These are phyloP conservation scores for Candida dajiaensis DNA, from an alignment of 805 yeast species.

Conservation along the genomic window DNA sequence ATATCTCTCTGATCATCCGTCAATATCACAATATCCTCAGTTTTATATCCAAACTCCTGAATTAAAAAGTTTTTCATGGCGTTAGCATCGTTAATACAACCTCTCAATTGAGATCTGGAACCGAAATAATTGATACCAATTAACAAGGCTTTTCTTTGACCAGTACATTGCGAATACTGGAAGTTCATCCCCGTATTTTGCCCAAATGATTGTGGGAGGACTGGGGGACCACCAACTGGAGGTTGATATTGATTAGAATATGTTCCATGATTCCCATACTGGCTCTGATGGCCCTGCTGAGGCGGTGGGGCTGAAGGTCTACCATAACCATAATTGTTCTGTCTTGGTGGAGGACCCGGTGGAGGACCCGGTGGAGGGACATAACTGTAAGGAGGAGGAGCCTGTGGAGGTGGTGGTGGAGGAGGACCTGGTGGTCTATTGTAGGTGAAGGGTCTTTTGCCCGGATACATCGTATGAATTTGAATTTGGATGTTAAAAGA, in stretches of 20 bases:
- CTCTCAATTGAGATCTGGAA: slow-evolving; percentile 45
- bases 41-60: slow-evolving; percentile 17
- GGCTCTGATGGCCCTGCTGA: slow-evolving; percentile 4
- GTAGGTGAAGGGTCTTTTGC: not conserved
- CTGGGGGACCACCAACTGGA: slow-evolving; percentile 24
- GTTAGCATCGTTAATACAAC: slow-evolving; percentile 65
- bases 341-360: slow-evolving; percentile 16
- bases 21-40: slow-evolving; percentile 40
- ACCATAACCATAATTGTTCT: not conserved
- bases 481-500: too few species aligned
- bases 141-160: slow-evolving; percentile 57
- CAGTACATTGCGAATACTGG: slow-evolving; percentile 55
- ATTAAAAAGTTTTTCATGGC: slow-evolving; percentile 37
- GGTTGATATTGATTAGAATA: slow-evolving; percentile 4
- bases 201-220: slow-evolving; percentile 16
- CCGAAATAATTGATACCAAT: slow-evolving; percentile 69
- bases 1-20: slow-evolving; percentile 39
- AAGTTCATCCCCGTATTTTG: slow-evolving; percentile 14
- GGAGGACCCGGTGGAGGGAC: slow-evolving; percentile 15
- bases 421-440: not conserved
- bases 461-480: not conserved
- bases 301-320: slow-evolving; percentile 3
- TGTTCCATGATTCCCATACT: slow-evolving; percentile 5
- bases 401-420: slow-evolving; percentile 10
- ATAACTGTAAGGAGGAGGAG: slow-evolving; percentile 2